Evolutionary conservation across 306 rosid species (phyloP).

Genomic region (Sicyos edulis): DNA sequence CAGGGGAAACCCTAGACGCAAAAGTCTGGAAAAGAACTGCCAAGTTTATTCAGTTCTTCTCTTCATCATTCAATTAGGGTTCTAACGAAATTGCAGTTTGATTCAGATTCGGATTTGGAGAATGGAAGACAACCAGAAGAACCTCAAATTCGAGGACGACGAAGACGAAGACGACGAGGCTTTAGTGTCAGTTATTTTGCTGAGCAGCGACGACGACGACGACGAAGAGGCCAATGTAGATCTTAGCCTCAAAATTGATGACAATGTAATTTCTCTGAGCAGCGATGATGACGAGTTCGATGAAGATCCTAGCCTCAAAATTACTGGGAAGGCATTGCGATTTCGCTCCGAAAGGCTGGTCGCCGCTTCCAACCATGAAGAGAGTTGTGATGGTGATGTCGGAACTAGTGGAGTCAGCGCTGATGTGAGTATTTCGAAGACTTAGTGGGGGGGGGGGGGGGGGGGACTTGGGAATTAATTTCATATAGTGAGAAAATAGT

Average conservation of each 20-base stretch:
- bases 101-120: constrained; percentile 16
- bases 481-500: too few species aligned
- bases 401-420: neutral
- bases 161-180: constrained; percentile 21
- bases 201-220: constrained; percentile 35
- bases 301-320: constrained; percentile 64
- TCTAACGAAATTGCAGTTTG: neutral
- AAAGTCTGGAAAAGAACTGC: neutral
- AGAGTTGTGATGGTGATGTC: neutral
- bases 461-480: too few species aligned
- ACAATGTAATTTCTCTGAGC: constrained; percentile 29
- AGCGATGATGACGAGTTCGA: constrained; percentile 68
- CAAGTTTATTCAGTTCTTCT: constrained; percentile 2
- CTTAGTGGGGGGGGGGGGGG: constrained; percentile 3
- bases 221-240: constrained; percentile 69
- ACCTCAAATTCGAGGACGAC: constrained; percentile 28
- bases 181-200: constrained; percentile 19
- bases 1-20: constrained; percentile 6
- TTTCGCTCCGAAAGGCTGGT: constrained; percentile 39
- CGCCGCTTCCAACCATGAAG: neutral
- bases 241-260: constrained; percentile 55
- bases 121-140: constrained; percentile 47
- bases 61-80: neutral
- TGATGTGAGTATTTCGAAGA: neutral
- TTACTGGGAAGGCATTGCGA: constrained; percentile 49